Base-by-base conservation (phyloP, 2,329 filamentous ascomycete species). In the Fusarium redolens region DNA sequence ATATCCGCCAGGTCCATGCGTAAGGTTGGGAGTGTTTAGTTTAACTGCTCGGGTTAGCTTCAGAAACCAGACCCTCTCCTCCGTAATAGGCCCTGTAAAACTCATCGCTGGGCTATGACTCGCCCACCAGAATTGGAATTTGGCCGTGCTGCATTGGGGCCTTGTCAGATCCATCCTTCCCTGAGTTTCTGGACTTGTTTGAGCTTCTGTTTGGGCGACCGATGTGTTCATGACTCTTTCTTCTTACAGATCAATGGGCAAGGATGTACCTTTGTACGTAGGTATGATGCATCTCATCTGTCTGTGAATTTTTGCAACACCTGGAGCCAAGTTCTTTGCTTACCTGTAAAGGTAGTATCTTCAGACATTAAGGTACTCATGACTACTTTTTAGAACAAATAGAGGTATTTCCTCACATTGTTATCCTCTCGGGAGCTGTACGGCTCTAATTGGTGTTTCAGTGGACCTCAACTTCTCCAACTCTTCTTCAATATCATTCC, bases 151-250 rank as follows among this genome's bases (percentile, higher is more conserved):
- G 14, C 50, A 51, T 51, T 47, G 52, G 54, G 54, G 18, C n/a
- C 44, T 44, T 51, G 41, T 43, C 22, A 57, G 22, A 20, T 50
- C 25, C 28, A 25, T 9, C 47, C 35, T 30, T 52, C 20, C 45
- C 65, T 41, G 33, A 25, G 47, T 50, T 67, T 65, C 37, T 48
- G 30, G 47, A 31, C 25, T 38, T 43, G 52, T 28, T 70, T 37
- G 56, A 57, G 59, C 28, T 54, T 50, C 57, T 52, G 40, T 48
- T 73, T 71, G 30, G 56, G 65, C 37, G 52, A 59, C 47, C 69
- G 47, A 66, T 66, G 51, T 9, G 37, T 43, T 58, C 55, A 61
- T 58, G 38, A 41, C 50, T 52, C 37, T 47, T 41, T 31, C 45
- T 20, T 52, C 31, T 35, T 48, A 28, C 45, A 25, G 41, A 13